Evolutionary conservation across 2,329 filamentous ascomycete species (phyloP), one percentile per base, ranked within the genome.

Genomic region (Pseudovirgaria hyperparasitica): DNA sequence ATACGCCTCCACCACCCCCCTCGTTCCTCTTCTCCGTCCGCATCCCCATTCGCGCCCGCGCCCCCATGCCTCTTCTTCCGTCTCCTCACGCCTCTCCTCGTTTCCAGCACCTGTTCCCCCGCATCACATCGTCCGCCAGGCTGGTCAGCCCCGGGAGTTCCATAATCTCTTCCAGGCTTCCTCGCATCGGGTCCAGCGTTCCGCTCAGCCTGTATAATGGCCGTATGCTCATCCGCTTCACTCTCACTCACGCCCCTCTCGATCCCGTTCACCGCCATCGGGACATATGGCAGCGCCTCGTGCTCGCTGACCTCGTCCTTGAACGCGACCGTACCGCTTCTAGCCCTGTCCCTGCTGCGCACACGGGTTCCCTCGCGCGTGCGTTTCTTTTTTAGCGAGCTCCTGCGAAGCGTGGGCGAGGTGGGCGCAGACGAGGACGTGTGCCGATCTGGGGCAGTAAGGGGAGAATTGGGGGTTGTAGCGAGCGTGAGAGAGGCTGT

Each of bases 1-100:
- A 70, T 48, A 17, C 46, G 45, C 40, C 58, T 57, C 64, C 67
- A 73, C 67, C 74, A 73, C 22, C 48, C 40, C 6, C 45, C 38
- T 7, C 40, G 31, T 18, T 44, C 33, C 17, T 48, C 43, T 2
- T 36, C 33, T 8, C 33, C 28, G 27, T 45, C 39, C 20, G 37
- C 27, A 7, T 35, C 37, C 9, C 36, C 42, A 1, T 46, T 46
- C 16, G 34, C 35, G 4, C 41, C 13, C 10, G 21, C 11, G 4
- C 7, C 26, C 12, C 19, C 7, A 27, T 9, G 9, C 19, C 24
- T 8, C 28, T 19, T 20, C 19, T 7, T 16, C 14, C 17, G 20
- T 4, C 19, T 5, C 9, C 13, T 16, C 19, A 21, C 15, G 14
- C 22, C 22, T 8, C 7, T 16, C 12, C 13, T 23, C 21, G 23